phyloP scores from a whole-genome alignment of 306 rosid genomes.

The Argentina anserina region DNA sequence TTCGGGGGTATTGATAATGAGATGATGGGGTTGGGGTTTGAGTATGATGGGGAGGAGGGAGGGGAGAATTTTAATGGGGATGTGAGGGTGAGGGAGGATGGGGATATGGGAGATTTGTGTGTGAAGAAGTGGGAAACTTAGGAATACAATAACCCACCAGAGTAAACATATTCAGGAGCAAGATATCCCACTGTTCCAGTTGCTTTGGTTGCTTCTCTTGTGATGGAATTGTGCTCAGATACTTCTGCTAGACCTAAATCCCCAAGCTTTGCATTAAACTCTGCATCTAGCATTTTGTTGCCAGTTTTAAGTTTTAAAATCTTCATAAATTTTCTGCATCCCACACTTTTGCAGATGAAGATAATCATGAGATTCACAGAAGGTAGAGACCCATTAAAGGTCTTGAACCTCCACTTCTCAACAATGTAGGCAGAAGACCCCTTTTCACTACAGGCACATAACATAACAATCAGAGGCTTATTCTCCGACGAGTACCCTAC shows the following conservation, averaged over 20 bases:
- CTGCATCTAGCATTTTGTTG: conserved; percentile 79
- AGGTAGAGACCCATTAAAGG: conserved; percentile 34
- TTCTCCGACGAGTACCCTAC: conserved; percentile 40
- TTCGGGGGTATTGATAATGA: conserved; percentile 71
- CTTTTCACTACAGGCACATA: conserved; percentile 65
- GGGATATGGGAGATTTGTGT: conserved; percentile 63
- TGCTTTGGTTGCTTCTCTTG: conserved; percentile 64
- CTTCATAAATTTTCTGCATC: conserved; percentile 83
- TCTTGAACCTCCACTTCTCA: conserved; percentile 58
- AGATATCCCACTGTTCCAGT: conserved; percentile 91
- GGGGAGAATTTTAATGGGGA: conserved; percentile 69
- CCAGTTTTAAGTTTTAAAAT: conserved; percentile 81
- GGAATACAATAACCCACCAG: too few relatives aligned
- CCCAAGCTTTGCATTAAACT: conserved; percentile 76
- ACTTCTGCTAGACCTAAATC: conserved; percentile 84
- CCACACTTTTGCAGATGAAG: conserved; percentile 89
- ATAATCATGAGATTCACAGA: conserved; percentile 46
- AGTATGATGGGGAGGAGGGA: conserved; percentile 68
- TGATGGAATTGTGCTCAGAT: conserved; percentile 50
- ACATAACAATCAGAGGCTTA: conserved; percentile 63
- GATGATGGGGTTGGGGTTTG: conserved; percentile 80
- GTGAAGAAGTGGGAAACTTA: conserved; percentile 75
- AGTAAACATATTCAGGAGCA: conserved; percentile 78
- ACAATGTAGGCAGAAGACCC: conserved; percentile 57
- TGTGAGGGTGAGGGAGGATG: conserved; percentile 54